Percentiles rank a stretch among this genome's conserved stretches.
Conservation (phyloP, 495 filamentous ascomycete species). For the Emericellopsis terricola region DNA sequence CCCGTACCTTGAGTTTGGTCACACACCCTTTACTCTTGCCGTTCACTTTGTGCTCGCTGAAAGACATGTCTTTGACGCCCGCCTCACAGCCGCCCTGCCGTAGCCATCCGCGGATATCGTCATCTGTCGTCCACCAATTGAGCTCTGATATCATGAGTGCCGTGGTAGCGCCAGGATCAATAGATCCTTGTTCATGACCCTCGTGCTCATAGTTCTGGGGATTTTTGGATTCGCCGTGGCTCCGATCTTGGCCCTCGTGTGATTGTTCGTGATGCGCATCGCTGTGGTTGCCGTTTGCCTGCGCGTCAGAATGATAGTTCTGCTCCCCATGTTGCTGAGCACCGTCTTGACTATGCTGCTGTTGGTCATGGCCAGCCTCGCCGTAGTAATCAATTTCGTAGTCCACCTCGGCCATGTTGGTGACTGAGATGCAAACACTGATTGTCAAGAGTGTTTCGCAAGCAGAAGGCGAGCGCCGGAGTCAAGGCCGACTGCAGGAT, state of each 20-base stretch:
- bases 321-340: constrained; percentile 3
- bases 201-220: constrained; percentile 31
- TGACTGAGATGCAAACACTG: too few species aligned
- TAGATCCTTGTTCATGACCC: constrained; percentile 50
- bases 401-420: constrained; percentile 52
- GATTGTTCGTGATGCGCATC: constrained; percentile 17
- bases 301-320: neutral
- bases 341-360: too few species aligned
- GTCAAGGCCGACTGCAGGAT: neutral
- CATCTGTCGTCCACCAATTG: constrained; percentile 93
- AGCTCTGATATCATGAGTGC: constrained; percentile 76
- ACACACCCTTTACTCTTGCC: constrained; percentile 93
- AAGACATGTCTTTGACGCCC: constrained; percentile 83
- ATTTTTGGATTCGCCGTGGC: constrained; percentile 32
- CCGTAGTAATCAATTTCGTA: constrained; percentile 99
- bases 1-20: neutral
- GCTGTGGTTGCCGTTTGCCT: neutral
- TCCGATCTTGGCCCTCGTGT: constrained; percentile 23
- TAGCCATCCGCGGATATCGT: constrained; percentile 83
- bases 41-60: constrained; percentile 96
- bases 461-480: neutral
- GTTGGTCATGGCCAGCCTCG: constrained; percentile 42
- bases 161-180: constrained; percentile 67
- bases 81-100: constrained; percentile 56
- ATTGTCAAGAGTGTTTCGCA: neutral